These are phyloP conservation scores for Ottelia alismoides DNA, from an alignment of 106 monocot species.

Conservation along the genomic window DNA sequence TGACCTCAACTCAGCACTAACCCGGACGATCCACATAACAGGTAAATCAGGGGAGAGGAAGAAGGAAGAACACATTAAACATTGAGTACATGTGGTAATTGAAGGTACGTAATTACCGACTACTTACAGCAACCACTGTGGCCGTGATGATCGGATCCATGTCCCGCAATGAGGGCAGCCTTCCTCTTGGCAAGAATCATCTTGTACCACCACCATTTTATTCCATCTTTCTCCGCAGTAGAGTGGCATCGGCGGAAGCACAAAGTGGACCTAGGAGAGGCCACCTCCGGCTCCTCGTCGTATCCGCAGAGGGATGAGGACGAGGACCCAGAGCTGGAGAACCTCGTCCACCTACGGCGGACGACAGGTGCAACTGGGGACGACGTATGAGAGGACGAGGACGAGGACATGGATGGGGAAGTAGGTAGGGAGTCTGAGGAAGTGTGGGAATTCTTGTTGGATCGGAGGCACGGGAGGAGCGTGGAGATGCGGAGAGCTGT, in stretches of 20 bases:
- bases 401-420: conserved; percentile 7
- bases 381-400: neutral
- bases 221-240: neutral
- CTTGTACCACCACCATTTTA: too few species aligned
- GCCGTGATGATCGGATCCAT: too few species aligned
- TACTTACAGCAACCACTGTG: too few species aligned
- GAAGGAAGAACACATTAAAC: too few species aligned
- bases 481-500: neutral
- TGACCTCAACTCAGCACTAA: too few species aligned
- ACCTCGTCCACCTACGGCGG: neutral
- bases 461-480: neutral
- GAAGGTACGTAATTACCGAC: too few species aligned
- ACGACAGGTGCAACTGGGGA: neutral
- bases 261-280: neutral
- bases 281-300: neutral
- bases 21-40: too few species aligned
- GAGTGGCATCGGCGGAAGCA: neutral
- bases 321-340: conserved; percentile 1
- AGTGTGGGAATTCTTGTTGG: too few species aligned
- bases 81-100: too few species aligned
- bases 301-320: neutral
- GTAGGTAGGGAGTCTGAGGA: neutral
- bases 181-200: too few species aligned
- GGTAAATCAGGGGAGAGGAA: too few species aligned
- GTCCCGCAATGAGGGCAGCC: too few species aligned